A percentile compares a stretch with the other conserved stretches of the same genome.
Conservation (phyloP, 805 yeast species). For the Kurtzmaniella cleridarum region DNA sequence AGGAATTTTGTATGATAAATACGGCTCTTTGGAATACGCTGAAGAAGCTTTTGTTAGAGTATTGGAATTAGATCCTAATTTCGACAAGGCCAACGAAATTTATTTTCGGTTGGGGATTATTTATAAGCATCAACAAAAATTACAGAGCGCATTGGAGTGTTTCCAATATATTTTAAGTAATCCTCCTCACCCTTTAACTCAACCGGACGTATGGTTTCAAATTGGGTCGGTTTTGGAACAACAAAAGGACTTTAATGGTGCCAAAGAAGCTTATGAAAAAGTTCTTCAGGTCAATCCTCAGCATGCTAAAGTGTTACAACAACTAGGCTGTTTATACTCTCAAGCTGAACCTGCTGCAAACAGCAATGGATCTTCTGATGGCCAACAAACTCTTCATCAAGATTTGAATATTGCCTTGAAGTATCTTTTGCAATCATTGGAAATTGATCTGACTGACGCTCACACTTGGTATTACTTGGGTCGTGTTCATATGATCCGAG, state of each 20-base stretch:
- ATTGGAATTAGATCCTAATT: conserved; percentile 89
- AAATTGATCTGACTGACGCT: conserved; percentile 85
- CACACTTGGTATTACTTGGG: conserved; percentile 97
- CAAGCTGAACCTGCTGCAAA: conserved; percentile 37
- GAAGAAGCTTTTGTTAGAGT: conserved; percentile 98
- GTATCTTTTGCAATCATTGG: conserved; percentile 80
- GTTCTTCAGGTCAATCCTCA: conserved; percentile 85
- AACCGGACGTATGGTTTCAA: conserved; percentile 98
- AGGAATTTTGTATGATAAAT: conserved; percentile 92
- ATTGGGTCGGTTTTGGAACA: conserved; percentile 94
- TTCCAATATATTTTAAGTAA: conserved; percentile 84
- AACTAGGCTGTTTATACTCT: conserved; percentile 90
- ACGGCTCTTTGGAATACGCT: conserved; percentile 94
- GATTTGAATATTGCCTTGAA: conserved; percentile 81
- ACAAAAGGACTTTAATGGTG: conserved; percentile 85
- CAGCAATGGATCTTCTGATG: conserved; percentile 23
- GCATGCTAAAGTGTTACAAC: conserved; percentile 94
- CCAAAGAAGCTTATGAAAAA: conserved; percentile 92
- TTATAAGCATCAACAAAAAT: conserved; percentile 89
- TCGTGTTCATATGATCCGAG: conserved; percentile 93
- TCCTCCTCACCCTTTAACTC: conserved; percentile 95
- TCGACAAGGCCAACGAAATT: conserved; percentile 93
- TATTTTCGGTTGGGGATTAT: conserved; percentile 95
- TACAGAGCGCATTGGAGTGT: conserved; percentile 85
- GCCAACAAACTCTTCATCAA: conserved; percentile 52